Evolutionary conservation across 228 moss, liverwort and hornwort species (phyloP).

Genomic region (Sphagnum magellanicum): DNA sequence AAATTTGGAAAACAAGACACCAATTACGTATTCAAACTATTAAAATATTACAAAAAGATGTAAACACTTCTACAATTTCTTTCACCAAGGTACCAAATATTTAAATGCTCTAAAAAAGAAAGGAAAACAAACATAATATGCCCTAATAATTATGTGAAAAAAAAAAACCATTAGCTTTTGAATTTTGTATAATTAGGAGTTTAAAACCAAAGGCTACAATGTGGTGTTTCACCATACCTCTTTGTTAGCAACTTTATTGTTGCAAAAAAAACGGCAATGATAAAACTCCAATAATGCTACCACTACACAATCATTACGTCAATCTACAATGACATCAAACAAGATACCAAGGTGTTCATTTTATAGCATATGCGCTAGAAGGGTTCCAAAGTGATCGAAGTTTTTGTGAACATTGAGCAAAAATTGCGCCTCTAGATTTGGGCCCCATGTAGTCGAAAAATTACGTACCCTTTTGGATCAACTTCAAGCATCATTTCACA

Average conservation of each 20-base stretch:
- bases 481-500: constrained; percentile 92
- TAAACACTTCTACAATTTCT: too few relatives aligned
- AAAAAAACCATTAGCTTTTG: too few relatives aligned
- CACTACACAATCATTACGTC: background rate
- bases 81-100: too few relatives aligned
- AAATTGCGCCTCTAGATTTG: constrained; percentile 94
- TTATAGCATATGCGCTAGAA: constrained; percentile 15
- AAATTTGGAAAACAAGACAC: too few relatives aligned
- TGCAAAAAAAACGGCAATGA: accelerated
- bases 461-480: constrained; percentile 96
- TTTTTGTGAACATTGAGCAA: constrained; percentile 96
- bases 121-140: too few relatives aligned
- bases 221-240: background rate
- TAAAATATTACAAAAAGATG: too few relatives aligned
- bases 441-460: constrained; percentile 88
- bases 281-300: background rate
- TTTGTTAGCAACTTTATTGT: background rate
- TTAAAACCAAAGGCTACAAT: too few relatives aligned
- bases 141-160: too few relatives aligned
- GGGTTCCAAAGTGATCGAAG: constrained; percentile 87
- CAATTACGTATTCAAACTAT: too few relatives aligned
- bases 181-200: too few relatives aligned
- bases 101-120: too few relatives aligned
- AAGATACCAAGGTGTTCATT: too few relatives aligned
- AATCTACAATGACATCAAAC: background rate